Evolutionary conservation across 108 stramenopile species (phyloP), one percentile per base, ranked within the genome.

Genomic region (Seminavis robusta): DNA sequence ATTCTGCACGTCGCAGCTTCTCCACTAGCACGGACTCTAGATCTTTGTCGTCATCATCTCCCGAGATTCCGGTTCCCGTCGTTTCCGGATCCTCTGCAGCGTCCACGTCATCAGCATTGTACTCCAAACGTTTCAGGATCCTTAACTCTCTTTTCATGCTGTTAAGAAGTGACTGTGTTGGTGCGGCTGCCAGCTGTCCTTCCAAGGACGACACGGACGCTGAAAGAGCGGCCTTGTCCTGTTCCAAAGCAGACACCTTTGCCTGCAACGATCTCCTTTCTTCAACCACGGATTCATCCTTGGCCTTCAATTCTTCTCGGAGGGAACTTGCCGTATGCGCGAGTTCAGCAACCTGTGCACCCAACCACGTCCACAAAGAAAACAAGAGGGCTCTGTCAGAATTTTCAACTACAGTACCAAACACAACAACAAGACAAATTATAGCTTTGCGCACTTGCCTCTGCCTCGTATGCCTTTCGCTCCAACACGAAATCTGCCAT

Each of bases 401-500:
- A n/a, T 10, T 33, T 26, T n/a, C 31, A 51, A 33, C 10, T 8
- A 25, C 5, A 16, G 56, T 7, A 15, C n/a, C 8, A 54, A 52
- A 6, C 19, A 41, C 19, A 46, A 15, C 23, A 30, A 47, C 3
- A 43, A 5, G 33, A 3, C 4, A n/a, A n/a, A n/a, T n/a, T n/a
- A n/a, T n/a, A n/a, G n/a, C n/a, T n/a, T n/a, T n/a, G n/a, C n/a
- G n/a, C 62, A 47, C 60, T 49, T 45, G 81, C 80, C 65, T 94
- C 92, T 10, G 92, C 92, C 52, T 94, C 92, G 53, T 87, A 94
- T 8, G 88, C 92, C 52, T 86, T 73, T 36, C 91, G 74, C 46
- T 92, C 91, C n/a, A 65, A 49, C 56, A 92, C 52, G 32, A 85
- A 68, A 36, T 92, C 90, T 1, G 78, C 54, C 54, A 88, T 65